Conservation (phyloP, 2,329 filamentous ascomycete species). For the Fusarium sp. region DNA sequence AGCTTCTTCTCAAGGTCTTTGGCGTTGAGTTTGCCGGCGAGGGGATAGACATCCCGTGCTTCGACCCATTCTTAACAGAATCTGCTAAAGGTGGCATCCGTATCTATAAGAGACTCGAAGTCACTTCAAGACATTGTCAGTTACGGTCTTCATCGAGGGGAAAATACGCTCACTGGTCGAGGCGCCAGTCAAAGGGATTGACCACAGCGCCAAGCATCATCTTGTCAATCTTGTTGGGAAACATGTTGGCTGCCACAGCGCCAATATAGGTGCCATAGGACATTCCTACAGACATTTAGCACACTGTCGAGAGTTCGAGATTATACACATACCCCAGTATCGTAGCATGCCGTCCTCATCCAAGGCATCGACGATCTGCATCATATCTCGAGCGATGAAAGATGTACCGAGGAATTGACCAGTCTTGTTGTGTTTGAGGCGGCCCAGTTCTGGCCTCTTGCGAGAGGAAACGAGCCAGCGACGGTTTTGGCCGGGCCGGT, state of each 20-base stretch:
- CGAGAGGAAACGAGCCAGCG: constrained; percentile 17
- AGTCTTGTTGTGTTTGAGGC: constrained; percentile 41
- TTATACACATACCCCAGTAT: constrained; percentile 51
- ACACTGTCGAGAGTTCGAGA: background rate
- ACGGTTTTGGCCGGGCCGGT: background rate
- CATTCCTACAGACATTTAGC: constrained; percentile 22
- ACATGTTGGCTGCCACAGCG: constrained; percentile 54
- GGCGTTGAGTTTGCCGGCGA: constrained; percentile 37
- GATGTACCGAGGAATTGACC: constrained; percentile 56
- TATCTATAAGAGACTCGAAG: constrained; percentile 38
- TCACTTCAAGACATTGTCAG: constrained; percentile 29
- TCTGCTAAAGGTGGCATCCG: constrained; percentile 42
- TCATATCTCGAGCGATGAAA: constrained; percentile 58
- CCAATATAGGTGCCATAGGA: constrained; percentile 56
- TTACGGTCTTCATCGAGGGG: too few species aligned
- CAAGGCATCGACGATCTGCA: constrained; percentile 57
- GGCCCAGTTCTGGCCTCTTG: constrained; percentile 41
- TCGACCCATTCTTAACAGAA: constrained; percentile 43
- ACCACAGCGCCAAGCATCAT: constrained; percentile 49
- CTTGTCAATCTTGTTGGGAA: constrained; percentile 50
- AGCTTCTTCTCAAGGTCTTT: constrained; percentile 40
- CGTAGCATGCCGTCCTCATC: constrained; percentile 52
- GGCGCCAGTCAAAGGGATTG: constrained; percentile 49
- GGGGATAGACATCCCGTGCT: constrained; percentile 33
- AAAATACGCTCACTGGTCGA: constrained; percentile 26